Evolutionary conservation across 495 filamentous ascomycete species (phyloP), one percentile per base, ranked within the genome.

Genomic region (Viridothelium virens): DNA sequence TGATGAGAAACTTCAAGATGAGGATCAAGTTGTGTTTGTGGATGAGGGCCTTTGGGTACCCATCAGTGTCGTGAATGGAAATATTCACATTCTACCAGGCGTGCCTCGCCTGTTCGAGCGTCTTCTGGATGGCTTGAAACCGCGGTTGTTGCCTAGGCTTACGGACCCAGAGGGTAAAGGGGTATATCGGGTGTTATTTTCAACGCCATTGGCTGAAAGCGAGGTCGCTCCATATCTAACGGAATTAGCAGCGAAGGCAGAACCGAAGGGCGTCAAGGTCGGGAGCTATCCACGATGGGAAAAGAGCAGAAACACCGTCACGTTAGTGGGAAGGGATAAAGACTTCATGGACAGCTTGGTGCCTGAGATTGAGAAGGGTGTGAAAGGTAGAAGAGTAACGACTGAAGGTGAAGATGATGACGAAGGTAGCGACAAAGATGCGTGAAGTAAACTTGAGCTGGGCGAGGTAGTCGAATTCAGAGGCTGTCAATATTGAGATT

Each of bases 241-340:
- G 2, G 83, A 88, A 68, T 77, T 98, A 65, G 90, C 92, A 12
- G 81, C 74, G 14, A 84, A 82, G 74, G 90, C 90, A 7, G 85
- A 85, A 74, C 76, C 83, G 0, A 83, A 82, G 68, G 91, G 90
- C 0, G 82, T 98, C 63, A 97, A 97, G 78, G 90, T 98, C n/a
- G 94, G 94, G 7, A 95, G 91, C 73, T 98, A 98, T 77, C 94
- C 94, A 33, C 80, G 91, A 61, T 96, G 92, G 94, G 90, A 87
- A 0, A 93, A 89, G 80, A 85, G 85, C 71, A 81, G 83, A 37
- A 98, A 98, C 74, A 92, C 91, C 0, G 90, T 98, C 38, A 97
- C 94, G 34, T 79, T 98, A 36, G 92, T 96, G 18, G 94, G 94
- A 12, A 82, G 75, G 11, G 85, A 91, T 67, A 77, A 81, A 70